These are phyloP conservation scores for Amanita molliuscula DNA, from an alignment of 768 basidiomycete genomes.

Conservation along the genomic window DNA sequence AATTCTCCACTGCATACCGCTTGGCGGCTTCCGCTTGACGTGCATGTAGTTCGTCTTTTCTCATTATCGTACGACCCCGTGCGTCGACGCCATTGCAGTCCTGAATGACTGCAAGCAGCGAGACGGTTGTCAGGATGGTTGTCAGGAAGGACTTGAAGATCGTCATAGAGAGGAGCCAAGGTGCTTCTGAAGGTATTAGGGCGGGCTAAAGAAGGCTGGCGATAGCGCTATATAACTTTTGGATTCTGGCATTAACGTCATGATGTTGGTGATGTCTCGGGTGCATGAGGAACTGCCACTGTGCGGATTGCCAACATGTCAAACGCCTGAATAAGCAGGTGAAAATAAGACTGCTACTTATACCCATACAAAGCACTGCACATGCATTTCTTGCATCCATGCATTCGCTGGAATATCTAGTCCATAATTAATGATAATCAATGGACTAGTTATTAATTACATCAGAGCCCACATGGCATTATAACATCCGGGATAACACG, in stretches of 20 bases:
- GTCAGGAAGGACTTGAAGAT: neutral
- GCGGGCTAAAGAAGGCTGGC: neutral
- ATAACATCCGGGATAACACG: conserved; percentile 28
- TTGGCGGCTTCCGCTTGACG: conserved; percentile 39
- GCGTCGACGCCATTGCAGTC: neutral
- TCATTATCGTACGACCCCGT: conserved; percentile 14
- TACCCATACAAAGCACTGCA: too few species aligned
- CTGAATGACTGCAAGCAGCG: too few species aligned
- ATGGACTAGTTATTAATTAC: neutral
- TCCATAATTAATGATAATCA: neutral
- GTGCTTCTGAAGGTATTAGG: neutral
- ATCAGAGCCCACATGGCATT: neutral
- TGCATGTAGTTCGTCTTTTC: conserved; percentile 32
- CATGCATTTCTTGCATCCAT: neutral
- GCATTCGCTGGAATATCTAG: neutral
- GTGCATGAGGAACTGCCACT: too few species aligned
- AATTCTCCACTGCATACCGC: conserved; percentile 18
- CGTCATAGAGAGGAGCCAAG: neutral
- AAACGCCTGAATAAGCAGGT: too few species aligned
- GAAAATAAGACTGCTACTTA: too few species aligned
- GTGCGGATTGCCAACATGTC: too few species aligned
- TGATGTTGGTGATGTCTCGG: too few species aligned
- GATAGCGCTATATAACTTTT: neutral
- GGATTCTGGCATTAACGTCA: neutral
- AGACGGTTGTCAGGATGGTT: neutral